phyloP scores from a whole-genome alignment of 2,329 filamentous ascomycete genomes.

The Fusarium illudens region DNA sequence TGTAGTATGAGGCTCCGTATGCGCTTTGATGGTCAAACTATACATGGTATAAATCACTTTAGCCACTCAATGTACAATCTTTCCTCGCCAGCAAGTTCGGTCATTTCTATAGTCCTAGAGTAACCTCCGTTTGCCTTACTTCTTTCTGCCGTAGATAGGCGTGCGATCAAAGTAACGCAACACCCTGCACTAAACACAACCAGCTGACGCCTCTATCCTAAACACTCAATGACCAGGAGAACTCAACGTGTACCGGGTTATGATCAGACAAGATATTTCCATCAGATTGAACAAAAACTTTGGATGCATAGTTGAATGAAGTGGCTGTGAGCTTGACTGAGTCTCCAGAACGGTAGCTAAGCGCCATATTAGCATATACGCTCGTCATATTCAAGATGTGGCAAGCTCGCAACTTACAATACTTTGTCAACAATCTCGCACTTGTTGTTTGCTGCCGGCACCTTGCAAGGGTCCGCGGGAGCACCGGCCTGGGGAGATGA shows the following conservation, averaged over 20 bases:
- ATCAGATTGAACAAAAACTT: slow-evolving; percentile 64
- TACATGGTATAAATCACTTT: background rate
- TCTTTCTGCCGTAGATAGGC: background rate
- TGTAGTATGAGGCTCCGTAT: no score
- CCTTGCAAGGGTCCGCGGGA: slow-evolving; percentile 57
- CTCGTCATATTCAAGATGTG: no score
- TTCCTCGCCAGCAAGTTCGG: background rate
- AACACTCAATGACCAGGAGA: slow-evolving; percentile 47
- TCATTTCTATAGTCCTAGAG: background rate
- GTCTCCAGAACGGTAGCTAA: slow-evolving; percentile 59
- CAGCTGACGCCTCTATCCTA: background rate
- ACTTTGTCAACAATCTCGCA: slow-evolving; percentile 76
- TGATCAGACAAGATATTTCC: slow-evolving; percentile 69
- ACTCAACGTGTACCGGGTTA: slow-evolving; percentile 68
- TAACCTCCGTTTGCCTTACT: background rate
- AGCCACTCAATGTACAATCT: background rate
- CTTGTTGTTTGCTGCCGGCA: slow-evolving; percentile 60
- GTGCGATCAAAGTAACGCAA: background rate
- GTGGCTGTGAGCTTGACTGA: slow-evolving; percentile 57
- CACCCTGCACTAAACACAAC: background rate
- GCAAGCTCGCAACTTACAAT: slow-evolving; percentile 48
- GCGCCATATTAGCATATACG: background rate
- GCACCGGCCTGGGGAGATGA: slow-evolving; percentile 54
- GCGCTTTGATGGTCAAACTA: background rate
- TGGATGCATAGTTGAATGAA: slow-evolving; percentile 63